These are phyloP conservation scores for Apiotrichum gamsii DNA, from an alignment of 1,284 basidiomycete species.

Conservation along the genomic window DNA sequence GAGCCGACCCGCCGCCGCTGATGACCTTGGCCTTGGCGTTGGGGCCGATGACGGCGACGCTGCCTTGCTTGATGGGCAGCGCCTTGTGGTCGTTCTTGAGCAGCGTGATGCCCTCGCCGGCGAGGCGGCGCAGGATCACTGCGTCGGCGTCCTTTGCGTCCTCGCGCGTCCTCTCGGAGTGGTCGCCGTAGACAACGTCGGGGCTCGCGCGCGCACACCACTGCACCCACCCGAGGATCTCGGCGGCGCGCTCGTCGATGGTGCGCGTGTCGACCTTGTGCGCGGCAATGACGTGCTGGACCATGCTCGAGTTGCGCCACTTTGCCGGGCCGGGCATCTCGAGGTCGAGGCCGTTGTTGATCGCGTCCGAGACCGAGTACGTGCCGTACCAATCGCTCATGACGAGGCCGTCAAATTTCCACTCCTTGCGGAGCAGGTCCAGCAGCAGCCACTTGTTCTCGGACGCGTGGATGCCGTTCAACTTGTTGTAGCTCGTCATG, in stretches of 20 bases:
- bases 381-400: slow-evolving; percentile 57
- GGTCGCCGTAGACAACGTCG: slow-evolving; percentile 24
- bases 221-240: slow-evolving; percentile 44
- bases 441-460: slow-evolving; percentile 57
- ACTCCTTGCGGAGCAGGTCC: slow-evolving; percentile 51
- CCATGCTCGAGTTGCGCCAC: slow-evolving; percentile 28
- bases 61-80: slow-evolving; percentile 25
- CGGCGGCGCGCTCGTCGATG: slow-evolving; percentile 19
- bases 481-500: slow-evolving; percentile 51
- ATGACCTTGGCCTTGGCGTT: slow-evolving; percentile 55
- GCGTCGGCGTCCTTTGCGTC: slow-evolving; percentile 19
- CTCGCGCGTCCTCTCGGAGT: slow-evolving; percentile 23
- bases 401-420: slow-evolving; percentile 63
- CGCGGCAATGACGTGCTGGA: slow-evolving; percentile 57
- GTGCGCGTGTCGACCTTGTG: slow-evolving; percentile 51
- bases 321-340: slow-evolving; percentile 26
- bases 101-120: slow-evolving; percentile 55
- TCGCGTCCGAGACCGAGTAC: slow-evolving; percentile 58
- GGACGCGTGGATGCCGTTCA: slow-evolving; percentile 63
- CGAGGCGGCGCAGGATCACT: slow-evolving; percentile 23
- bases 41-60: slow-evolving; percentile 56
- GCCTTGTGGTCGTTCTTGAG: slow-evolving; percentile 48
- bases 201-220: slow-evolving; percentile 20
- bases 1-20: slow-evolving; percentile 56
- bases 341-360: slow-evolving; percentile 65